phyloP scores from a whole-genome alignment of 1,284 basidiomycete genomes.

The Entoloma clypeatum region DNA sequence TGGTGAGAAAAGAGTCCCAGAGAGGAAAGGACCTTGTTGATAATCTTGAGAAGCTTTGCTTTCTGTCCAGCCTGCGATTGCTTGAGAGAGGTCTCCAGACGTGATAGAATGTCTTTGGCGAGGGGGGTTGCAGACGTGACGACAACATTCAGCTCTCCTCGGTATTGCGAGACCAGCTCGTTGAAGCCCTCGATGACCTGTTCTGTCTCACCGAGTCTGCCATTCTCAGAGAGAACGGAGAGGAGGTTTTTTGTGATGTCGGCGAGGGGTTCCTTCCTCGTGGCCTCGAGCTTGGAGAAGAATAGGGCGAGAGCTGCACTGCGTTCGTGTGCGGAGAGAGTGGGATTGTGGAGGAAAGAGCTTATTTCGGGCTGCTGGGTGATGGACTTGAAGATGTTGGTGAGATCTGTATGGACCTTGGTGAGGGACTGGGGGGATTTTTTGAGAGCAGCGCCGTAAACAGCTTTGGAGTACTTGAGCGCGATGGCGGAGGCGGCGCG shows the following conservation, averaged over 20 bases:
- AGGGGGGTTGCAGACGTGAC: constrained; percentile 88
- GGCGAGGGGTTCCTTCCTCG: constrained; percentile 70
- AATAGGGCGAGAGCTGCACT: constrained; percentile 65
- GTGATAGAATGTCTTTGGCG: constrained; percentile 65
- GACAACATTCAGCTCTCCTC: constrained; percentile 89
- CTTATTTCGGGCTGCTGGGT: constrained; percentile 60
- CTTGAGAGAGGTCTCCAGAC: constrained; percentile 83
- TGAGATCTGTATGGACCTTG: constrained; percentile 84
- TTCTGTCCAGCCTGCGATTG: constrained; percentile 78
- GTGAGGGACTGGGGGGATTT: constrained; percentile 77
- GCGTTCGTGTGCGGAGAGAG: constrained; percentile 80
- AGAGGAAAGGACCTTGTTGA: constrained; percentile 68
- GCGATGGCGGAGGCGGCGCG: constrained; percentile 73
- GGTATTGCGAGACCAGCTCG: constrained; percentile 85
- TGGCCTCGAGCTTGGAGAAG: constrained; percentile 55
- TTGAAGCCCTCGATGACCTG: constrained; percentile 93
- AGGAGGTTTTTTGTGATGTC: constrained; percentile 95
- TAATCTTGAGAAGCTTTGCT: constrained; percentile 82
- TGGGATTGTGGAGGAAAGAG: constrained; percentile 83
- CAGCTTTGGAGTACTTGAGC: constrained; percentile 92
- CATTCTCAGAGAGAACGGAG: constrained; percentile 89
- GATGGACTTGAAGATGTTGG: constrained; percentile 64
- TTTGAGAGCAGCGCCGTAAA: constrained; percentile 87
- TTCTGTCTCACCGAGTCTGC: constrained; percentile 79
- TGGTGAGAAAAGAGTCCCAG: constrained; percentile 3